phyloP scores from a whole-genome alignment of 2,329 filamentous ascomycete genomes.

The Epichloe amarillans region DNA sequence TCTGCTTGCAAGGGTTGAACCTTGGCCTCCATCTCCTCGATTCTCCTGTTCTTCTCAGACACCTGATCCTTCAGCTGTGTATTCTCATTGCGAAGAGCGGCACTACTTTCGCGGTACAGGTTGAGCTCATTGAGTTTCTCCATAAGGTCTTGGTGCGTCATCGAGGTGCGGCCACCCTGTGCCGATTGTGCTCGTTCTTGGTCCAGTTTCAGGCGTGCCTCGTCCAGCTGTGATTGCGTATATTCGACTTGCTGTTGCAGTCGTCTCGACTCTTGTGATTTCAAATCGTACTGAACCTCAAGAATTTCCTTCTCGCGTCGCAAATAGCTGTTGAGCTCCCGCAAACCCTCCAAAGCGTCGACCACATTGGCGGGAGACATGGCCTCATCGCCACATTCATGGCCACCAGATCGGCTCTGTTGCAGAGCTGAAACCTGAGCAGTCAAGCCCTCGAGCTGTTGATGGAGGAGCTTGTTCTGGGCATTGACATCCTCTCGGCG shows the following conservation, averaged over 20 bases:
- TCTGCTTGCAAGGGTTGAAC: slow-evolving; percentile 73
- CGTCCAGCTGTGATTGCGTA: slow-evolving; percentile 75
- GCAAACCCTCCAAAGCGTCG: slow-evolving; percentile 58
- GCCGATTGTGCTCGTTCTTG: slow-evolving; percentile 71
- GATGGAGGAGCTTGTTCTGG: slow-evolving; percentile 82
- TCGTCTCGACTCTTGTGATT: slow-evolving; percentile 75
- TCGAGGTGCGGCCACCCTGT: slow-evolving; percentile 58
- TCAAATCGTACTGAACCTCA: slow-evolving; percentile 89
- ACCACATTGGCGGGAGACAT: slow-evolving; percentile 38
- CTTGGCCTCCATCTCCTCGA: slow-evolving; percentile 60
- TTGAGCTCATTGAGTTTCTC: slow-evolving; percentile 93
- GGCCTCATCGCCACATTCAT: slow-evolving; percentile 38
- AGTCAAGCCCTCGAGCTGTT: slow-evolving; percentile 74
- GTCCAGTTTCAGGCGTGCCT: slow-evolving; percentile 75
- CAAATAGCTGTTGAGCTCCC: slow-evolving; percentile 83
- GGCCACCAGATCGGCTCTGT: slow-evolving; percentile 48
- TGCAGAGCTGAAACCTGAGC: slow-evolving; percentile 69
- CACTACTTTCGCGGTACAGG: slow-evolving; percentile 87
- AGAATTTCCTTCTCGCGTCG: slow-evolving; percentile 95
- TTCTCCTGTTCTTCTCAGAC: slow-evolving; percentile 56
- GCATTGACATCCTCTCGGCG: slow-evolving; percentile 73
- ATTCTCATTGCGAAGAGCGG: slow-evolving; percentile 76
- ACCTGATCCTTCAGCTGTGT: slow-evolving; percentile 66
- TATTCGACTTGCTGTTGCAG: slow-evolving; percentile 85
- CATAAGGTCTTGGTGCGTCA: slow-evolving; percentile 81